Evolutionary conservation across 139 green algal genomes (phyloP).

Genomic region (Tetradesmus lagerheimii): DNA sequence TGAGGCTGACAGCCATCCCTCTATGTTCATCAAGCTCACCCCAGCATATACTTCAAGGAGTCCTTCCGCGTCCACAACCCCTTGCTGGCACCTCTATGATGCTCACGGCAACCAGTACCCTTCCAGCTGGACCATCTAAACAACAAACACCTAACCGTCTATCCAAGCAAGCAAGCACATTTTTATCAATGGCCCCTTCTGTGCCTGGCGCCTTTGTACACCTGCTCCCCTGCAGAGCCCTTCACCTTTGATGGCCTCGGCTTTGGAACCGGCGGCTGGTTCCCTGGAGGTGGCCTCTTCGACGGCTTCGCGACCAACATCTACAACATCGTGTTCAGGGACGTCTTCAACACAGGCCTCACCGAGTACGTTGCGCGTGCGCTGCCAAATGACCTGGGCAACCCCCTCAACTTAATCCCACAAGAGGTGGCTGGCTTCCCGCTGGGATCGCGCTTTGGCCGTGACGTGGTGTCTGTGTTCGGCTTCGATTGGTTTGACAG

Average conservation of each 20-base stretch:
- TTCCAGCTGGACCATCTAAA: too few species aligned
- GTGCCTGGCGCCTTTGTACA: too few species aligned
- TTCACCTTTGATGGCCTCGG: conserved; percentile 46
- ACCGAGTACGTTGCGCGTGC: neutral
- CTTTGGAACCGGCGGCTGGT: conserved; percentile 29
- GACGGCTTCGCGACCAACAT: conserved; percentile 26
- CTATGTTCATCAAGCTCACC: too few species aligned
- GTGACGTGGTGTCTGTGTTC: conserved; percentile 25
- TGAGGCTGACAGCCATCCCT: too few species aligned
- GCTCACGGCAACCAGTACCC: too few species aligned
- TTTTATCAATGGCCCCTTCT: too few species aligned
- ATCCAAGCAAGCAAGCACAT: too few species aligned
- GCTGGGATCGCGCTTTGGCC: neutral
- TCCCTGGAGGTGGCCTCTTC: neutral
- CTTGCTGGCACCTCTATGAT: too few species aligned
- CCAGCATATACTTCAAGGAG: too few species aligned
- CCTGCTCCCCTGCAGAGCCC: neutral
- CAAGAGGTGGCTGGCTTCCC: neutral
- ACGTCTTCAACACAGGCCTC: conserved; percentile 43
- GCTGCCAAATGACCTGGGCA: neutral
- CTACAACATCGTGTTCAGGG: conserved; percentile 43
- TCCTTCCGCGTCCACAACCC: too few species aligned
- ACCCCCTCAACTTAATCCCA: neutral
- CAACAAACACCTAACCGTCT: too few species aligned
- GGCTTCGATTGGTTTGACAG: conserved; percentile 38